Evolutionary conservation across 1,284 basidiomycete genomes (phyloP).

Genomic region (Ustilago crameri): DNA sequence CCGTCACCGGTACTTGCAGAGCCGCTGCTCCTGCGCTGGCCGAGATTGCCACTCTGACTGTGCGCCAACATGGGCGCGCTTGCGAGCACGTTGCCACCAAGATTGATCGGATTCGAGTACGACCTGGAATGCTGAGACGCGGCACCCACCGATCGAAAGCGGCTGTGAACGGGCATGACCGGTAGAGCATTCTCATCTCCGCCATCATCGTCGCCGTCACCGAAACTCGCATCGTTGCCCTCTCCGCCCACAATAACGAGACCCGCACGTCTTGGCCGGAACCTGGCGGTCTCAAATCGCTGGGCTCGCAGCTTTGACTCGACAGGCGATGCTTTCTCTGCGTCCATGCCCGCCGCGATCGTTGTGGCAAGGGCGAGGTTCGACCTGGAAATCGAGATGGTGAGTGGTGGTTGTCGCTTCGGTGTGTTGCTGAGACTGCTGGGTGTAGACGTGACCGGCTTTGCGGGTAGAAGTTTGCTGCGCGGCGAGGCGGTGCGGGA

Average conservation of each 20-base stretch:
- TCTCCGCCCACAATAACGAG: slow-evolving; percentile 26
- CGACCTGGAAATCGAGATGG: slow-evolving; percentile 30
- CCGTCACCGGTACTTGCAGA: slow-evolving; percentile 11
- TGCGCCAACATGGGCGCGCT: slow-evolving; percentile 7
- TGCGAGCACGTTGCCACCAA: slow-evolving; percentile 22
- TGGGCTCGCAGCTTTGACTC: slow-evolving; percentile 29
- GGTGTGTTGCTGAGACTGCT: slow-evolving; percentile 29
- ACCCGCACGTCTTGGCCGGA: slow-evolving; percentile 28
- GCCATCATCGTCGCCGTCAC: slow-evolving; percentile 16
- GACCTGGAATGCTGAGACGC: slow-evolving; percentile 24
- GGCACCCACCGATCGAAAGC: slow-evolving; percentile 19
- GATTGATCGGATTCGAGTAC: slow-evolving; percentile 24
- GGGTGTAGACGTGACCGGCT: slow-evolving; percentile 7
- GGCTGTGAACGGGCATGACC: slow-evolving; percentile 8
- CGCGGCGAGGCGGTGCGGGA: slow-evolving; percentile 20
- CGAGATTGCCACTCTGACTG: slow-evolving; percentile 3
- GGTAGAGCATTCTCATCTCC: slow-evolving; percentile 38
- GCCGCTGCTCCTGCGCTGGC: slow-evolving; percentile 2
- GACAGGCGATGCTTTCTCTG: slow-evolving; percentile 23
- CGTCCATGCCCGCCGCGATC: not conserved
- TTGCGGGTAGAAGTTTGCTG: slow-evolving; percentile 24
- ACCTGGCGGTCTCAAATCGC: slow-evolving; percentile 26
- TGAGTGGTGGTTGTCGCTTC: slow-evolving; percentile 23
- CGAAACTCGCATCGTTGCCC: slow-evolving; percentile 18
- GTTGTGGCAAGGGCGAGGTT: slow-evolving; percentile 25